Conservation (phyloP, 768 basidiomycete species). For the Termitomyces titanicus region DNA sequence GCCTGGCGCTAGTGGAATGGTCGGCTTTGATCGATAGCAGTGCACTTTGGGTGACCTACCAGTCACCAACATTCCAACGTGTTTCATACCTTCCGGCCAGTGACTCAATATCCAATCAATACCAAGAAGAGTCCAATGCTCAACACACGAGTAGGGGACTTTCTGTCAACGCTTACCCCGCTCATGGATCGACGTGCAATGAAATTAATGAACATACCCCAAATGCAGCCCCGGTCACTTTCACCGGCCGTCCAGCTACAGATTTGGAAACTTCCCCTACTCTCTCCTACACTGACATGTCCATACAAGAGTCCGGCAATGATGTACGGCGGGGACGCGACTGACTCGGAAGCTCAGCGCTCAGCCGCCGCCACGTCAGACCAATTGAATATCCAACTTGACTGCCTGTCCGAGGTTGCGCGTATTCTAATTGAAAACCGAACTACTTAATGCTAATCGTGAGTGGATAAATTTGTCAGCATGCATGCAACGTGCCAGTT, state of each 20-base stretch:
- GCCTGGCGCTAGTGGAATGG: background rate
- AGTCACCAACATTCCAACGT: background rate
- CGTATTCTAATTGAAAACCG: conserved; percentile 10
- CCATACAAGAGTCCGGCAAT: conserved; percentile 56
- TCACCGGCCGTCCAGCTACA: background rate
- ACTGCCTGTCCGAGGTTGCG: conserved; percentile 30
- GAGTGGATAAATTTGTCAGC: too few species aligned
- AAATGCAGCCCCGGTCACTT: background rate
- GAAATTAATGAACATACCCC: background rate
- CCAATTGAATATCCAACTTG: conserved; percentile 1
- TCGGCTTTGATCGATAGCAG: background rate
- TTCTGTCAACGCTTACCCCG: background rate
- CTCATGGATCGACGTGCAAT: background rate
- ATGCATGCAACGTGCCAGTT: too few species aligned
- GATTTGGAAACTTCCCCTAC: too few species aligned
- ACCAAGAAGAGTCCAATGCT: background rate
- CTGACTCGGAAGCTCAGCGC: conserved; percentile 43
- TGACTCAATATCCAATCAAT: background rate
- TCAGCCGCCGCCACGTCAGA: background rate
- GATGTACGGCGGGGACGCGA: conserved; percentile 44
- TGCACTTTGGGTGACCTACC: background rate
- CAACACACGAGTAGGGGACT: background rate
- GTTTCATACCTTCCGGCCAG: background rate
- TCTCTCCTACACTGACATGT: too few species aligned
- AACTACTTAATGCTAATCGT: background rate